A percentile compares a stretch with the other conserved stretches of the same genome.
Conservation (phyloP, 2,329 filamentous ascomycete species). For the Phyllachora maydis region DNA sequence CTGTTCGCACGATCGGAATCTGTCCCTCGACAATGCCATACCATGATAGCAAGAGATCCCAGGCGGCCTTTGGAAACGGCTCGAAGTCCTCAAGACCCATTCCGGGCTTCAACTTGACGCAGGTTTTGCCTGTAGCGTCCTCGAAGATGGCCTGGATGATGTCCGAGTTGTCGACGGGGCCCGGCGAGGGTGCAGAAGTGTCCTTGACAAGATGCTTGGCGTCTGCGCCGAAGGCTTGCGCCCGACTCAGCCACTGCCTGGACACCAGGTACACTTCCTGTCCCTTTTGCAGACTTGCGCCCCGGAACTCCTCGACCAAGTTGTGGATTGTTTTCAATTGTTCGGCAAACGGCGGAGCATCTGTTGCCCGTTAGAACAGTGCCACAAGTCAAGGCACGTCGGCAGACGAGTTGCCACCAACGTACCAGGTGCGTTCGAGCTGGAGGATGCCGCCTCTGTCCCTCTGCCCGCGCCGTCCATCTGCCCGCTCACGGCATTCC, state of each 20-base stretch:
- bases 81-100: slow-evolving; percentile 52
- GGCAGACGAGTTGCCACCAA: too few species aligned
- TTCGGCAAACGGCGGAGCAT: slow-evolving; percentile 18
- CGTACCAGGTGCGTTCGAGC: too few species aligned
- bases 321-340: slow-evolving; percentile 57
- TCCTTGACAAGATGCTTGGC: slow-evolving; percentile 35
- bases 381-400: too few species aligned
- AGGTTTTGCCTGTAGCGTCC: slow-evolving; percentile 29
- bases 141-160: slow-evolving; percentile 44
- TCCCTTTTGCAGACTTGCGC: slow-evolving; percentile 41
- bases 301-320: slow-evolving; percentile 30
- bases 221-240: slow-evolving; percentile 46
- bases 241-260: slow-evolving; percentile 54
- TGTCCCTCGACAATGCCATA: slow-evolving; percentile 57
- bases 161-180: slow-evolving; percentile 73
- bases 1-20: slow-evolving; percentile 51
- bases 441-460: too few species aligned
- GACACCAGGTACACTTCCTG: slow-evolving; percentile 63
- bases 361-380: too few species aligned
- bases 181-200: slow-evolving; percentile 38
- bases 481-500: too few species aligned
- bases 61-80: slow-evolving; percentile 59
- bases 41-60: slow-evolving; percentile 64
- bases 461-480: too few species aligned
- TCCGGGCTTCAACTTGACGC: slow-evolving; percentile 54